A percentile compares a stretch with the other conserved stretches of the same genome.
phyloP scores from a whole-genome alignment of 768 basidiomycete species.

The Rossbeevera mucosa region DNA sequence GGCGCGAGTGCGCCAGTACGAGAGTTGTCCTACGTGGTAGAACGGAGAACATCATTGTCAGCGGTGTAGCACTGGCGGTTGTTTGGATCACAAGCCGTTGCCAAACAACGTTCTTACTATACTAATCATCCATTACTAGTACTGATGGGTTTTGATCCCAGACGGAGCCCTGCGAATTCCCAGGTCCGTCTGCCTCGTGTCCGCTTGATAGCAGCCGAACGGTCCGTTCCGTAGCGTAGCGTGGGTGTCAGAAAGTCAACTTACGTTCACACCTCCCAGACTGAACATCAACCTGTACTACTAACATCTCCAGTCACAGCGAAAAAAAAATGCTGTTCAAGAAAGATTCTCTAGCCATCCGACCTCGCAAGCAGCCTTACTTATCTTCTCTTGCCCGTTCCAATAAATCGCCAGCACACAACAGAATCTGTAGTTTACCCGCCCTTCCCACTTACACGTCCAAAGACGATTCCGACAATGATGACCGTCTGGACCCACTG shows the following conservation, averaged over 20 bases:
- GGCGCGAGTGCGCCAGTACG: slow-evolving; percentile 3
- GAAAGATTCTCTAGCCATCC: slow-evolving; percentile 8
- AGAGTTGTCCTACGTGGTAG: not conserved
- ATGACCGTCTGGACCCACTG: slow-evolving; percentile 6
- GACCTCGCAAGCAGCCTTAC: slow-evolving; percentile 3
- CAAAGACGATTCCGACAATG: not conserved
- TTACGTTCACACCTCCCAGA: slow-evolving; percentile 20
- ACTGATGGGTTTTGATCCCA: not conserved
- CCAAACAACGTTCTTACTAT: slow-evolving; percentile 13
- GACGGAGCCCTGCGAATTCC: slow-evolving; percentile 3
- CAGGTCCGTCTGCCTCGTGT: slow-evolving; percentile 10
- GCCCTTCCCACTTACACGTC: slow-evolving; percentile 3
- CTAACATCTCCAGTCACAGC: slow-evolving; percentile 7
- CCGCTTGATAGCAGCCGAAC: slow-evolving; percentile 19
- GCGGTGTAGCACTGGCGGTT: not conserved
- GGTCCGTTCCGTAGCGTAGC: slow-evolving; percentile 7
- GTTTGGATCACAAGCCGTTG: slow-evolving; percentile 10
- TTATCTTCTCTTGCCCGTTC: slow-evolving; percentile 2
- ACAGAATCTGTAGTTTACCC: slow-evolving; percentile 13
- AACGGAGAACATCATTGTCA: slow-evolving; percentile 8
- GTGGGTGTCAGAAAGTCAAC: slow-evolving; percentile 18
- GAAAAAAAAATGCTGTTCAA: slow-evolving; percentile 16
- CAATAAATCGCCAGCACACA: slow-evolving; percentile 4
- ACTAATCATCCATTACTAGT: not conserved
- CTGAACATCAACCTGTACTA: slow-evolving; percentile 23